Conservation (phyloP, 371 early-diverging fungal genomes). For the Blakeslea trispora region DNA sequence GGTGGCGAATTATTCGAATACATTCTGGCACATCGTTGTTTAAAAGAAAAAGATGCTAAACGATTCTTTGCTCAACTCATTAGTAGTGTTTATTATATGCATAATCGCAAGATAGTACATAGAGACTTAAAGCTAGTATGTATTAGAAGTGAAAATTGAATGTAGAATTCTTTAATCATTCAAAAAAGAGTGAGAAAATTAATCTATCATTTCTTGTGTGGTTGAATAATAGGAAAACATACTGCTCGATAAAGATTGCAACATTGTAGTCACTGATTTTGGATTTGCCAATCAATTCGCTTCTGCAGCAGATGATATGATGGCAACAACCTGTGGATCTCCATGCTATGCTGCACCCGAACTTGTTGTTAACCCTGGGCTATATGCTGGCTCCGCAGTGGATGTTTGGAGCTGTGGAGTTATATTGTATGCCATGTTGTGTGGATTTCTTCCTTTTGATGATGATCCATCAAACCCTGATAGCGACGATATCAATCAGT, state of each 20-base stretch:
- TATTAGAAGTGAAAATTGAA: constrained; percentile 11
- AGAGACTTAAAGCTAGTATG: constrained; percentile 72
- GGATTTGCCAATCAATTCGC: constrained; percentile 97
- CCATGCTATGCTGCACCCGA: constrained; percentile 99
- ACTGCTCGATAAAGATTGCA: constrained; percentile 83
- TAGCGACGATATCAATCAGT: constrained; percentile 93
- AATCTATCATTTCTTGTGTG: no score
- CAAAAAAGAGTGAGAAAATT: no score
- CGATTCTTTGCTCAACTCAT: constrained; percentile 74
- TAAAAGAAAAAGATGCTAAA: constrained; percentile 65
- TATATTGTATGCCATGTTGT: constrained; percentile 95
- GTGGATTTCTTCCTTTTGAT: constrained; percentile 98
- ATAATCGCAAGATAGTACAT: constrained; percentile 62
- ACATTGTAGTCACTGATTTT: constrained; percentile 98
- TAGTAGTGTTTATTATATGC: constrained; percentile 66
- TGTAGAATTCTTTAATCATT: constrained; percentile 62
- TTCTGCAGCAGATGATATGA: constrained; percentile 69
- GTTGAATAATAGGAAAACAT: constrained; percentile 83
- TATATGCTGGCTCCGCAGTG: constrained; percentile 97
- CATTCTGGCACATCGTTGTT: constrained; percentile 58
- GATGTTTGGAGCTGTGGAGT: constrained; percentile 98
- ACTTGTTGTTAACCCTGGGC: constrained; percentile 94
- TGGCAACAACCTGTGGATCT: constrained; percentile 96
- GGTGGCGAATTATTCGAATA: constrained; percentile 73
- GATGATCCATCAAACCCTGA: constrained; percentile 98